Conservation (phyloP, 345 rosid genomes). For the Noccaea caerulescens region DNA sequence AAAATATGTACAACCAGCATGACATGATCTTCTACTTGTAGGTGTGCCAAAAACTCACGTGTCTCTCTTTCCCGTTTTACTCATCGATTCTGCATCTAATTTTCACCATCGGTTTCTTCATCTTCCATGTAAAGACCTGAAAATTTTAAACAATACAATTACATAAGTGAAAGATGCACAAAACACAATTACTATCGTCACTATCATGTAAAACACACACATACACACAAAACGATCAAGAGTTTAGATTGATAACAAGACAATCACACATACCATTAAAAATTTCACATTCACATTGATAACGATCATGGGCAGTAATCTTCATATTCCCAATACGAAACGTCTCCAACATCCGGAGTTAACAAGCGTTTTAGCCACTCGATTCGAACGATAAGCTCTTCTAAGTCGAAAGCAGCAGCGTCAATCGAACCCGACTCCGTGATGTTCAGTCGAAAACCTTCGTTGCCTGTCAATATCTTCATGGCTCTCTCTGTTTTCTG, state of each 20-base stretch:
- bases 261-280: not conserved
- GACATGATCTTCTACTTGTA: not conserved
- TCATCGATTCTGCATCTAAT: not conserved
- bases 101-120: not conserved
- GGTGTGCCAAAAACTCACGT: not conserved
- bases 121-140: not conserved
- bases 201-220: not conserved
- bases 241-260: not conserved
- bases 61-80: not conserved
- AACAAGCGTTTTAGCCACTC: constrained; percentile 58
- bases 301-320: constrained; percentile 45
- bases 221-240: not conserved
- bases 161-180: not conserved
- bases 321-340: constrained; percentile 52
- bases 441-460: constrained; percentile 44
- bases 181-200: not conserved
- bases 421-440: constrained; percentile 52
- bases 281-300: constrained; percentile 36
- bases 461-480: constrained; percentile 42
- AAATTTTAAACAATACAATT: constrained; percentile 11
- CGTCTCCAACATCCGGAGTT: constrained; percentile 27
- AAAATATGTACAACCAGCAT: not conserved
- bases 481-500: constrained; percentile 21
- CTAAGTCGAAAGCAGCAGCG: constrained; percentile 65
- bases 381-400: constrained; percentile 60